Conservation (phyloP, 768 basidiomycete genomes). For the Tylopilus sp. region DNA sequence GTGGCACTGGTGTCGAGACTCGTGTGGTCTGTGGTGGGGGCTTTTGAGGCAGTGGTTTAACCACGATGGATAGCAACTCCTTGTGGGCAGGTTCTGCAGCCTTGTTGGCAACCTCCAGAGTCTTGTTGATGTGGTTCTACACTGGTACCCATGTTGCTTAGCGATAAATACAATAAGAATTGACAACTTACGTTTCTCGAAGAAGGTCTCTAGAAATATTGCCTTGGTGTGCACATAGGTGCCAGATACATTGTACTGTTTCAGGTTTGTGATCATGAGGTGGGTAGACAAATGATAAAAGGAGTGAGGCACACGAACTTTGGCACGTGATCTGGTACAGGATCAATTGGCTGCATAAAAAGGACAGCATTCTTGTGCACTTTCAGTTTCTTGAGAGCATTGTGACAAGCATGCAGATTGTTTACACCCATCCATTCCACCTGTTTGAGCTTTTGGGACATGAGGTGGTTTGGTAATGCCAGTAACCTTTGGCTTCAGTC, state of each 20-base stretch:
- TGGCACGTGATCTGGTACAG: slow-evolving; percentile 83
- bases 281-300: slow-evolving; percentile 28
- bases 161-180: not conserved
- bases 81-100: slow-evolving; percentile 29
- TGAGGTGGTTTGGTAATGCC: slow-evolving; percentile 40
- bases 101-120: slow-evolving; percentile 63
- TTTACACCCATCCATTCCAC: slow-evolving; percentile 74
- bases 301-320: slow-evolving; percentile 49
- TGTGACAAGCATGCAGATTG: slow-evolving; percentile 72
- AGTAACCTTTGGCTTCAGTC: slow-evolving; percentile 20
- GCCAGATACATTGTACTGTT: slow-evolving; percentile 73
- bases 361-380: slow-evolving; percentile 66
- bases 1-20: slow-evolving; percentile 6
- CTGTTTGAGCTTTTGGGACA: slow-evolving; percentile 66
- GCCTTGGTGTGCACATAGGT: slow-evolving; percentile 76
- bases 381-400: slow-evolving; percentile 75
- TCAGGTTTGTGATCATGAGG: slow-evolving; percentile 85
- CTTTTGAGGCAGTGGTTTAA: slow-evolving; percentile 21
- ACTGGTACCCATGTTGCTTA: slow-evolving; percentile 42
- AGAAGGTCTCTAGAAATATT: slow-evolving; percentile 69
- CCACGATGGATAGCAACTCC: slow-evolving; percentile 25
- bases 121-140: slow-evolving; percentile 86
- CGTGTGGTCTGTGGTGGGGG: slow-evolving; percentile 10
- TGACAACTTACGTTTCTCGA: slow-evolving; percentile 72
- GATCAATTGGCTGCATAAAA: slow-evolving; percentile 90